phyloP scores from a whole-genome alignment of 2,329 filamentous ascomycete species.

The Gremmenia infestans region DNA sequence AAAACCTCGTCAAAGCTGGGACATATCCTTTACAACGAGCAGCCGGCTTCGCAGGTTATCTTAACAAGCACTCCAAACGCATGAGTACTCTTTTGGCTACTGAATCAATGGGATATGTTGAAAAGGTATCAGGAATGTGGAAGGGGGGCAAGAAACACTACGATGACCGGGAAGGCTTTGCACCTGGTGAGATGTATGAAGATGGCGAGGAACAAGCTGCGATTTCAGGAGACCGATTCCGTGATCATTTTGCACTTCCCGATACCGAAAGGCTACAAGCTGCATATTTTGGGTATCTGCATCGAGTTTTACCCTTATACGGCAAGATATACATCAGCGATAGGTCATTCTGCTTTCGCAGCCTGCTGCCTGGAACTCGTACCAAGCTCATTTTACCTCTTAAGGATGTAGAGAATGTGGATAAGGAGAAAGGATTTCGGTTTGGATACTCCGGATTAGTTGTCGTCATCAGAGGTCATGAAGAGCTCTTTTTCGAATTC shows the following conservation, averaged over 20 bases:
- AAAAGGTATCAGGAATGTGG: slow-evolving; percentile 97
- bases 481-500: slow-evolving; percentile 97
- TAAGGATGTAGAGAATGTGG: slow-evolving; percentile 85
- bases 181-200: slow-evolving; percentile 47
- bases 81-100: slow-evolving; percentile 80
- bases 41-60: slow-evolving; percentile 74
- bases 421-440: slow-evolving; percentile 92
- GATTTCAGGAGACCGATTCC: slow-evolving; percentile 73
- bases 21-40: slow-evolving; percentile 79
- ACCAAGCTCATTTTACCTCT: slow-evolving; percentile 91
- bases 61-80: slow-evolving; percentile 71
- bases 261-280: slow-evolving; percentile 77
- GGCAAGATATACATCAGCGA: slow-evolving; percentile 95
- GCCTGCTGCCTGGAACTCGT: slow-evolving; percentile 78
- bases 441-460: slow-evolving; percentile 88
- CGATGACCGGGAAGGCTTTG: slow-evolving; percentile 52
- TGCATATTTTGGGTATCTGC: slow-evolving; percentile 88
- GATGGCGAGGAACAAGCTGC: slow-evolving; percentile 60
- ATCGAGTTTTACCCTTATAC: slow-evolving; percentile 84
- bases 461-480: slow-evolving; percentile 87
- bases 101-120: slow-evolving; percentile 93
- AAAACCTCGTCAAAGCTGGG: slow-evolving; percentile 56
- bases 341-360: slow-evolving; percentile 86
- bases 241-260: slow-evolving; percentile 85
- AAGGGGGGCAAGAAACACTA: slow-evolving; percentile 89